phyloP scores from a whole-genome alignment of 1,284 basidiomycete genomes.

The Microbotryum silenes-acaulis region DNA sequence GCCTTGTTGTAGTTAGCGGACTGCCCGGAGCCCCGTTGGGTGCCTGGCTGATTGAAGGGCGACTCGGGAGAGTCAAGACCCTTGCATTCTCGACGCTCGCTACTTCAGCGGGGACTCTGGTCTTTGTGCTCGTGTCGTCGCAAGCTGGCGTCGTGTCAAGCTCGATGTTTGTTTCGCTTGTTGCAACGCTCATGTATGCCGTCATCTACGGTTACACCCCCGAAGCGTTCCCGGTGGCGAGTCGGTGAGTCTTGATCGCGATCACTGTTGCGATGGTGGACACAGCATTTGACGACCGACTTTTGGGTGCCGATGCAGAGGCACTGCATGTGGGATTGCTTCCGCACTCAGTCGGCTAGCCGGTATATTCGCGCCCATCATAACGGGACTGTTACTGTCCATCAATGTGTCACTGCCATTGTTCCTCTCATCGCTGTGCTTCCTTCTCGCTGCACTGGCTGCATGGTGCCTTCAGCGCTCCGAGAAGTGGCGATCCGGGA shows the following conservation, averaged over 20 bases:
- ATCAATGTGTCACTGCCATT: slow-evolving; percentile 68
- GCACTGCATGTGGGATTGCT: slow-evolving; percentile 84
- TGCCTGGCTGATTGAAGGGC: slow-evolving; percentile 75
- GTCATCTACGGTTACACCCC: slow-evolving; percentile 35
- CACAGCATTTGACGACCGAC: background rate
- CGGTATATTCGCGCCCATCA: slow-evolving; percentile 80
- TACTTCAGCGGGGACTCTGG: slow-evolving; percentile 69
- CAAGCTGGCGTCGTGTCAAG: slow-evolving; percentile 62
- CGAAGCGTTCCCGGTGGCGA: slow-evolving; percentile 20
- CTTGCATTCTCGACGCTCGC: slow-evolving; percentile 70
- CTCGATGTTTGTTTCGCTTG: slow-evolving; percentile 71
- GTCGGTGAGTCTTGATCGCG: slow-evolving; percentile 6
- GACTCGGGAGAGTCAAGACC: slow-evolving; percentile 65
- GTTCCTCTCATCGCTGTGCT: slow-evolving; percentile 63
- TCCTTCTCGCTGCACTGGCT: slow-evolving; percentile 53
- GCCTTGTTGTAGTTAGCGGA: background rate
- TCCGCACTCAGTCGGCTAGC: slow-evolving; percentile 83
- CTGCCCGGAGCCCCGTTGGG: slow-evolving; percentile 55
- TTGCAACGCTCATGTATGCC: slow-evolving; percentile 77
- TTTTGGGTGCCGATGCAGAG: slow-evolving; percentile 52
- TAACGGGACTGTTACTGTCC: slow-evolving; percentile 71
- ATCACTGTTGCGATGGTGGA: background rate
- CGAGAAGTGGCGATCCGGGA: too few relatives aligned
- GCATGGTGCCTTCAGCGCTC: slow-evolving; percentile 39
- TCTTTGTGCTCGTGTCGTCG: slow-evolving; percentile 59